Evolutionary conservation across 192 early-diverging fungal genomes (phyloP).

Genomic region (Kickxella alabastrina): DNA sequence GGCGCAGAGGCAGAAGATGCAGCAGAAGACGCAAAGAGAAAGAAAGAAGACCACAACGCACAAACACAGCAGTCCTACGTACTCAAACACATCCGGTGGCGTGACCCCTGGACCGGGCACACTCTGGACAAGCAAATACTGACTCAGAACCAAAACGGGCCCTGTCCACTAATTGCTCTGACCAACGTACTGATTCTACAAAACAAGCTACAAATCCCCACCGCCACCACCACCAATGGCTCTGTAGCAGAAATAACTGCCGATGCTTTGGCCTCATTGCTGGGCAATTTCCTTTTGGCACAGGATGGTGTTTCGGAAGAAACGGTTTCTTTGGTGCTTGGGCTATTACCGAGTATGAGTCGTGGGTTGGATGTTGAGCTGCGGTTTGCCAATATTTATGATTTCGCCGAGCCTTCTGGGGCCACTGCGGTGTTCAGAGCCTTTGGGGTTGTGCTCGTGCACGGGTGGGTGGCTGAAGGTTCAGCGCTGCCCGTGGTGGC

Average conservation of each 20-base stretch:
- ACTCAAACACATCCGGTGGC: no score
- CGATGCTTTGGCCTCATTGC: conserved; percentile 60
- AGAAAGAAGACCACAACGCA: no score
- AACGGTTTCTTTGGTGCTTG: conserved; percentile 7
- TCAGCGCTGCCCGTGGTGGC: conserved; percentile 55
- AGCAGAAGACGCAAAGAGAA: no score
- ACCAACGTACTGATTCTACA: conserved; percentile 78
- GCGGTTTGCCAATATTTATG: conserved; percentile 67
- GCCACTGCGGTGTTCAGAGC: conserved; percentile 66
- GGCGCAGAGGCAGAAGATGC: no score
- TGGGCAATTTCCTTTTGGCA: conserved; percentile 71
- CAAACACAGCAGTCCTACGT: no score
- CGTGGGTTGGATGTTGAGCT: conserved; percentile 81
- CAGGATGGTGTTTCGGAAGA: neutral
- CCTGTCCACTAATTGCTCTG: conserved; percentile 84
- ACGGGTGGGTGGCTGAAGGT: conserved; percentile 89
- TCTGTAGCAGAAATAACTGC: no score
- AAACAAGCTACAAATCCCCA: no score
- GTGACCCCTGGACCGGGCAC: no score
- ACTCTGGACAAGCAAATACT: no score
- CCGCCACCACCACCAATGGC: no score
- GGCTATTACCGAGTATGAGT: conserved; percentile 31
- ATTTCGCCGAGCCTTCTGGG: conserved; percentile 66
- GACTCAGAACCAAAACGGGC: conserved; percentile 92
- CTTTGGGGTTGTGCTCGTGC: conserved; percentile 76